Evolutionary conservation across 345 rosid species (phyloP), one percentile per base, ranked within the genome.

Genomic region (Punica granatum): DNA sequence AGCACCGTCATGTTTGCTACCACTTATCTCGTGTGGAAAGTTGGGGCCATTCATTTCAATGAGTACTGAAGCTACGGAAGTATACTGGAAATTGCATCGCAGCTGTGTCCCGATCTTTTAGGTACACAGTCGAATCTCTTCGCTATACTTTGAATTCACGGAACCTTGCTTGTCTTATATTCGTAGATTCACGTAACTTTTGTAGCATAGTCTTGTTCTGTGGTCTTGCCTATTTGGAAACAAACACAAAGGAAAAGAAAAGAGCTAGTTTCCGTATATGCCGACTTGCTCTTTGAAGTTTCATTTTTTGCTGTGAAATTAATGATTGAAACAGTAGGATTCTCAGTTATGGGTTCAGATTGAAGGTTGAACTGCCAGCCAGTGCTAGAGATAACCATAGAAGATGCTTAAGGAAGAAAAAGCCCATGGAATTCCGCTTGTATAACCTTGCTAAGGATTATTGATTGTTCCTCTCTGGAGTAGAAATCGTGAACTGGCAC

Each of bases 1-100:
- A 93, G 96, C 81, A 83, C 94, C 0, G 81, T 90, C 18, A 93
- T 93, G 98, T 86, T 93, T 64, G 84, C 94, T 12, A 92, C 97
- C 15, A 90, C 98, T 63, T 92, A 62, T 72, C 12, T 89, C 37
- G 92, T 93, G 56, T 90, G 97, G 98, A 92, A 92, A 81, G 89
- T 82, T 12, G 97, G 93, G 46, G 98, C 86, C 1, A 92, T 92
- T 77, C 97, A 92, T 79, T 92, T 90, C 59, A 90, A 92, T 1
- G 93, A 92, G 68, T 83, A 66, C 58, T 82, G 65, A 66, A 77
- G 31, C 70, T 67, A 54, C 71, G 49, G 60, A 68, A 5, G 6
- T 16, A 7, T 44, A 25, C 13, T 26, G n/a, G 10, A 1, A 1
- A 23, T 23, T 54, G 30, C 60, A 54, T 26, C 41, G 41, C 41